Evolutionary conservation across 345 rosid species (phyloP).

Genomic region (Populus davidiana): DNA sequence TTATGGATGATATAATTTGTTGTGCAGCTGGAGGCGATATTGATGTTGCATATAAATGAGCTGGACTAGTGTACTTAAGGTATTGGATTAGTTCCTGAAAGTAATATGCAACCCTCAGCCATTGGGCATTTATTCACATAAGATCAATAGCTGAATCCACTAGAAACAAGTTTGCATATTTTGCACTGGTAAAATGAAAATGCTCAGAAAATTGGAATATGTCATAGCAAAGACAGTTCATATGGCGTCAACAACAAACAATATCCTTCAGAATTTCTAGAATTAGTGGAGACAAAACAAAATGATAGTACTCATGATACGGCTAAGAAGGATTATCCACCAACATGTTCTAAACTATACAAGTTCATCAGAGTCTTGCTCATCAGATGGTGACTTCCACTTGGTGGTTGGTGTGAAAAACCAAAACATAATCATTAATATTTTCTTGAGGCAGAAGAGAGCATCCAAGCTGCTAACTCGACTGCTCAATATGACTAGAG

Average conservation of each 20-base stretch:
- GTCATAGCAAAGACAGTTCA: background rate
- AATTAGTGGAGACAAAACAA: background rate
- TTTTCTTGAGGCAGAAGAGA: background rate
- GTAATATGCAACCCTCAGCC: background rate
- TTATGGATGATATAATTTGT: conserved; percentile 80
- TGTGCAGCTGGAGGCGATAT: conserved; percentile 89
- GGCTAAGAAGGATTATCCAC: background rate
- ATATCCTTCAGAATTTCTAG: background rate
- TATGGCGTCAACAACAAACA: no score
- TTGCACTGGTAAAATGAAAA: background rate
- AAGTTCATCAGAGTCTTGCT: background rate
- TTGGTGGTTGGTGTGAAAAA: background rate
- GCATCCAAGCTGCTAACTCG: background rate
- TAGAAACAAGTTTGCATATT: background rate
- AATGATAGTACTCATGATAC: background rate
- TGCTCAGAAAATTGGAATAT: background rate
- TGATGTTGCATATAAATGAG: conserved; percentile 94
- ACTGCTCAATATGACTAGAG: background rate
- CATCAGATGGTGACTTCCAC: background rate
- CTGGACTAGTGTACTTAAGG: conserved; percentile 71
- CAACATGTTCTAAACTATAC: background rate
- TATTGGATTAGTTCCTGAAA: conserved; percentile 75
- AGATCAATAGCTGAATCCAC: background rate
- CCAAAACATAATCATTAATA: background rate
- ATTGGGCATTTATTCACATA: no score